Evolutionary conservation across 768 basidiomycete species (phyloP).

Genomic region (Mycena pura): DNA sequence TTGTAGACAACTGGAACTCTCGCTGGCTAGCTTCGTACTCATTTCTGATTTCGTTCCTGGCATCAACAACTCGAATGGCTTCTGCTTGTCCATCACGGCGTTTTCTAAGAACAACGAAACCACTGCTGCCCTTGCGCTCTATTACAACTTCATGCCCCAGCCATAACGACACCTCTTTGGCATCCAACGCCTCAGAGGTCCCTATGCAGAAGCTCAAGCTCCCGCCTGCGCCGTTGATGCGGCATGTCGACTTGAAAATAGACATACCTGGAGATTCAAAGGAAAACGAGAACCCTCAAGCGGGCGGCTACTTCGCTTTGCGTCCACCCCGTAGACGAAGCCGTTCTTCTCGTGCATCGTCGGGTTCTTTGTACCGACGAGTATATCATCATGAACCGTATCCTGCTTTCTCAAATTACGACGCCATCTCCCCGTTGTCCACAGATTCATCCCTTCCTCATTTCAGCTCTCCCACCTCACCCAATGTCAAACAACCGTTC

Average conservation of each 20-base stretch:
- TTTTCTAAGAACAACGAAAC: conserved; percentile 5
- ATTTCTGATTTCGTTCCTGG: neutral
- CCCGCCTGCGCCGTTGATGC: conserved; percentile 1
- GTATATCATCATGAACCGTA: conserved; percentile 32
- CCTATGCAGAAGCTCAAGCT: conserved; percentile 14
- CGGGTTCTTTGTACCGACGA: conserved; percentile 16
- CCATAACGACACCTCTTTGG: conserved; percentile 4
- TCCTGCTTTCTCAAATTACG: conserved; percentile 5
- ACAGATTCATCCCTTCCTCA: conserved; percentile 23
- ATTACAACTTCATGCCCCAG: neutral
- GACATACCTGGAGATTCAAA: neutral
- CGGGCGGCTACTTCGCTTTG: neutral
- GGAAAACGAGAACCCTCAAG: neutral
- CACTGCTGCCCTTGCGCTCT: conserved; percentile 15
- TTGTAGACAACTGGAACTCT: no score
- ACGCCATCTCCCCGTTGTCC: conserved; percentile 11
- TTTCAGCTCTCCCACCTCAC: conserved; percentile 15
- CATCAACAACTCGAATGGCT: conserved; percentile 8
- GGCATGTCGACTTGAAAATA: conserved; percentile 12
- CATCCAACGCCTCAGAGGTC: conserved; percentile 18
- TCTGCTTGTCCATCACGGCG: conserved; percentile 15
- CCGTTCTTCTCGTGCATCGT: conserved; percentile 12
- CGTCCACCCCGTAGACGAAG: neutral
- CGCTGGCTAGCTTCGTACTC: no score
- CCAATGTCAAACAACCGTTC: conserved; percentile 15